Conservation (phyloP, 1,139 yeast species). For the Chernovozyma sophiae-reginae region DNA sequence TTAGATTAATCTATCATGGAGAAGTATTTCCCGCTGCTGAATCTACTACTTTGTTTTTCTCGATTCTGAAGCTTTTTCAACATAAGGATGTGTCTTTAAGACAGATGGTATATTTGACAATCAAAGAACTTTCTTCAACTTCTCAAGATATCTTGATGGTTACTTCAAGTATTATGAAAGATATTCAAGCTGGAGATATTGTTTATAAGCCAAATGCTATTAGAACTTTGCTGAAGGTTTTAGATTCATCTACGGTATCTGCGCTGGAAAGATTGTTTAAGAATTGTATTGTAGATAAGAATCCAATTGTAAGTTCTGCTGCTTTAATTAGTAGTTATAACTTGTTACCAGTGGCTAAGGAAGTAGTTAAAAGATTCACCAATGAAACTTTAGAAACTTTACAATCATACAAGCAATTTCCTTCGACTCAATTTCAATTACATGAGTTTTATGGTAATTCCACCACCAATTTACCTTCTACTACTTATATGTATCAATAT, state of each 20-base stretch:
- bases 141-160: conserved; percentile 96
- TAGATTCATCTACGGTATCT: conserved; percentile 89
- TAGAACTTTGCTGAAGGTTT: conserved; percentile 82
- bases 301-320: conserved; percentile 86
- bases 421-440: conserved; percentile 49
- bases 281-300: conserved; percentile 87
- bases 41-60: conserved; percentile 88
- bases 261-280: conserved; percentile 92
- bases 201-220: conserved; percentile 93
- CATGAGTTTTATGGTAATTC: conserved; percentile 53
- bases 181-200: conserved; percentile 84
- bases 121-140: conserved; percentile 79
- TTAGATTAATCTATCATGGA: conserved; percentile 74
- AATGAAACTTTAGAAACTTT: conserved; percentile 92
- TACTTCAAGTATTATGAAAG: conserved; percentile 96
- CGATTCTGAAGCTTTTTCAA: conserved; percentile 91
- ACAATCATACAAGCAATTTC: conserved; percentile 63
- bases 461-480: conserved; percentile 52
- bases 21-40: conserved; percentile 85
- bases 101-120: conserved; percentile 90
- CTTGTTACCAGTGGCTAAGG: conserved; percentile 82
- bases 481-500: conserved; percentile 85
- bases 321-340: conserved; percentile 91
- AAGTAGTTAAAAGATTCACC: conserved; percentile 88
- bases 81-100: conserved; percentile 88